These are phyloP conservation scores for Rhizomucor miehei DNA, from an alignment of 371 early-diverging fungal genomes.

Conservation along the genomic window DNA sequence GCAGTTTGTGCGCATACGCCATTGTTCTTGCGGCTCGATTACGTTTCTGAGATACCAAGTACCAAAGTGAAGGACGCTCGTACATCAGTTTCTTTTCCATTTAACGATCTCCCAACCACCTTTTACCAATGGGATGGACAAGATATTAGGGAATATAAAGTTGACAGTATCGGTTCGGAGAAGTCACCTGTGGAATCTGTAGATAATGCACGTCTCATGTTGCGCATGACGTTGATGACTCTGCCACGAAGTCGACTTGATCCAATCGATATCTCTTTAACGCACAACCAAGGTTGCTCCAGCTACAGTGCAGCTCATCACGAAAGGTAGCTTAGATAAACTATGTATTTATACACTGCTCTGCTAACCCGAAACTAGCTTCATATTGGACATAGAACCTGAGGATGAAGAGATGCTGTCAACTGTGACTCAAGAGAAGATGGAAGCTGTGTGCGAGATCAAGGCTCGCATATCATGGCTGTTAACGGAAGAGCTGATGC, in stretches of 20 bases:
- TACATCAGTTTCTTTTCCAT: conserved; percentile 33
- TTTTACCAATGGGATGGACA: conserved; percentile 33
- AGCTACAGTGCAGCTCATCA: conserved; percentile 23
- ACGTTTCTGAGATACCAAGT: conserved; percentile 17
- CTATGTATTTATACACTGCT: not conserved
- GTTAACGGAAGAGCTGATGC: conserved; percentile 77
- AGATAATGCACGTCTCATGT: conserved; percentile 68
- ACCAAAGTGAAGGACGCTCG: no score
- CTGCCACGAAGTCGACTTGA: conserved; percentile 53
- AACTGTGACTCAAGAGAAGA: conserved; percentile 50
- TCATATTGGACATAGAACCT: conserved; percentile 29
- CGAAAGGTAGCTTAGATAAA: conserved; percentile 25
- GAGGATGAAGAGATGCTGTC: conserved; percentile 36
- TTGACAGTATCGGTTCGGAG: conserved; percentile 60
- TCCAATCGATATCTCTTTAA: conserved; percentile 18
- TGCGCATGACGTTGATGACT: conserved; percentile 66
- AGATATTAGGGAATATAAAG: conserved; percentile 44
- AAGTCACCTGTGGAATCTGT: conserved; percentile 66
- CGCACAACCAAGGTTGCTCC: conserved; percentile 29
- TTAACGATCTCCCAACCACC: conserved; percentile 53
- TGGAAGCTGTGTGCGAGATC: conserved; percentile 60
- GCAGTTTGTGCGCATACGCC: conserved; percentile 61
- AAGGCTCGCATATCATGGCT: conserved; percentile 61
- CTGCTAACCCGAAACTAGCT: conserved; percentile 3
- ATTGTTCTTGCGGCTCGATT: conserved; percentile 65